Evolutionary conservation across 164 flowering plant genomes (phyloP).

Genomic region (Warburgia ugandensis): DNA sequence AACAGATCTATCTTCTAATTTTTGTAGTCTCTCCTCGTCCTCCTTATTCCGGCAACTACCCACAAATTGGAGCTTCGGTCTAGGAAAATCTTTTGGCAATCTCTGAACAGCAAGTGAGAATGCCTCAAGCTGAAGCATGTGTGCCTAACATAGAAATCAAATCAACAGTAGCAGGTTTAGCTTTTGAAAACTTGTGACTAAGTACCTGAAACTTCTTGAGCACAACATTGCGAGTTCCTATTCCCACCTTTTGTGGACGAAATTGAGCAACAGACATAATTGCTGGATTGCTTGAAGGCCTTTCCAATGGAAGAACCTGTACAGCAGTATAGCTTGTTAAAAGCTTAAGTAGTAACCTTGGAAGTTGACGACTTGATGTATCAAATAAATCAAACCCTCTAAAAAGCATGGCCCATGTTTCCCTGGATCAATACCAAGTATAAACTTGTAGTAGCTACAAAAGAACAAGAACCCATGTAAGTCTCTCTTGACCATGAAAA

Average conservation of each 20-base stretch:
- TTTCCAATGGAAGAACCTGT: conserved; percentile 80
- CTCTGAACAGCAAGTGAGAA: conserved; percentile 59
- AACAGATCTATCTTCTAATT: conserved; percentile 54
- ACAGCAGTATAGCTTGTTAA: too few species aligned
- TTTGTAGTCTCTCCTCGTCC: conserved; percentile 74
- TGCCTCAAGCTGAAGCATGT: conserved; percentile 85
- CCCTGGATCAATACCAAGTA: too few species aligned
- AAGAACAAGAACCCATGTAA: too few species aligned
- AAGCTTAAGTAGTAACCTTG: too few species aligned
- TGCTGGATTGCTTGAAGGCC: conserved; percentile 29
- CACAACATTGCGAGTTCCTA: too few species aligned
- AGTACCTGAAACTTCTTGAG: too few species aligned
- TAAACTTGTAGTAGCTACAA: too few species aligned
- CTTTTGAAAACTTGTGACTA: conserved; percentile 11
- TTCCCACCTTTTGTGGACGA: conserved; percentile 99
- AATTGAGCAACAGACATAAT: conserved; percentile 92
- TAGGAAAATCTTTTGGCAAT: conserved; percentile 38
- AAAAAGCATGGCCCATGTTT: too few species aligned
- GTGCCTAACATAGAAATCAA: conserved; percentile 49
- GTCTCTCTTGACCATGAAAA: too few species aligned
- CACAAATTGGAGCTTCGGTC: conserved; percentile 89
- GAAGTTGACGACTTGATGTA: too few species aligned
- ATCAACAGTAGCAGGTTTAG: not conserved
- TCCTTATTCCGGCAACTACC: conserved; percentile 88
- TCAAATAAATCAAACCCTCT: too few species aligned